Evolutionary conservation across 1,139 yeast species (phyloP).

Genomic region (Candida sp.): DNA sequence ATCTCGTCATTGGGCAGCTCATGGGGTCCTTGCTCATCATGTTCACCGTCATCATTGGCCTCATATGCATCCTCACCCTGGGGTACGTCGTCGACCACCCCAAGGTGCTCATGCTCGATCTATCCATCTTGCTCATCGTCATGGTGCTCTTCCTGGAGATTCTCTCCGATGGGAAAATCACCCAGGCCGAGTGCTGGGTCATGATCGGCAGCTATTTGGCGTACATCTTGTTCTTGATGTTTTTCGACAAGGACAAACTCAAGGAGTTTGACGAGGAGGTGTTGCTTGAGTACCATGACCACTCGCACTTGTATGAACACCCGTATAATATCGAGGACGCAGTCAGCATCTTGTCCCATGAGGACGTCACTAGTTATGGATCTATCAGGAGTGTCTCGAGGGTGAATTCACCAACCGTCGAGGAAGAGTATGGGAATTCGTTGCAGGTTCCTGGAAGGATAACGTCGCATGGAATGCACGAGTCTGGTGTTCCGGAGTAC

Average conservation of each 20-base stretch:
- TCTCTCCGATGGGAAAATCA: conserved; percentile 54
- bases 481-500: background rate
- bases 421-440: background rate
- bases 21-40: conserved; percentile 43
- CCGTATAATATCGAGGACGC: conserved; percentile 32
- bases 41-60: conserved; percentile 40
- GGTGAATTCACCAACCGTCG: conserved; percentile 8
- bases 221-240: conserved; percentile 37
- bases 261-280: conserved; percentile 16
- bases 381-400: conserved; percentile 9
- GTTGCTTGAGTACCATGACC: conserved; percentile 12
- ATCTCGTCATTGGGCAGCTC: conserved; percentile 45
- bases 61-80: conserved; percentile 29
- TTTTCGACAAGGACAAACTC: conserved; percentile 21
- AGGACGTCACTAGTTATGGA: conserved; percentile 15
- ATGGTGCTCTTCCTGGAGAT: conserved; percentile 45
- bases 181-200: conserved; percentile 45
- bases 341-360: conserved; percentile 24
- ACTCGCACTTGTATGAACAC: conserved; percentile 16
- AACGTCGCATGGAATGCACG: background rate
- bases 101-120: conserved; percentile 30
- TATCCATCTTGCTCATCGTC: conserved; percentile 37
- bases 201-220: conserved; percentile 44
- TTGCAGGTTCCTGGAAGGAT: background rate
- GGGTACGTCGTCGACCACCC: conserved; percentile 27